Conservation (phyloP, 1,284 basidiomycete species). For the Malassezia sympodialis region DNA sequence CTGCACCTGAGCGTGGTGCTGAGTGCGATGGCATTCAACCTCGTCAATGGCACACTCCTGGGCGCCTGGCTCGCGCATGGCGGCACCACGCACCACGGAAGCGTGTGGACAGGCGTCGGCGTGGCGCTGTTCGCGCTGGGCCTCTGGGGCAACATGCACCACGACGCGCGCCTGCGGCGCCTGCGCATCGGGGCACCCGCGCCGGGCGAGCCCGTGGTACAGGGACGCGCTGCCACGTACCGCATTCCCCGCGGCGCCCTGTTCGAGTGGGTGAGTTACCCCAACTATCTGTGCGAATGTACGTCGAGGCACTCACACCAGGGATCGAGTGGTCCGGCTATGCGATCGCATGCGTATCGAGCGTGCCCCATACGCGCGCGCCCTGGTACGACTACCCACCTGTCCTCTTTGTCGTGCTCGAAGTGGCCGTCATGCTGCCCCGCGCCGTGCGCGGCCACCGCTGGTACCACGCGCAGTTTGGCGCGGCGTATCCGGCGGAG, state of each 20-base stretch:
- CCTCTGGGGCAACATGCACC: constrained; percentile 66
- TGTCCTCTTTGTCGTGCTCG: constrained; percentile 58
- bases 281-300: constrained; percentile 83
- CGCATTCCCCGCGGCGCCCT: constrained; percentile 71
- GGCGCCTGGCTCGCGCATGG: constrained; percentile 54
- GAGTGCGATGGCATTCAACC: constrained; percentile 60
- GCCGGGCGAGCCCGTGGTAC: neutral
- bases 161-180: constrained; percentile 69
- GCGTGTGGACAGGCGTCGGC: neutral
- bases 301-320: constrained; percentile 5
- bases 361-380: constrained; percentile 13
- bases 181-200: constrained; percentile 50
- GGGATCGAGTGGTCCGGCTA: constrained; percentile 46
- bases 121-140: constrained; percentile 51
- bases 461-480: constrained; percentile 68
- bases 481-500: constrained; percentile 57
- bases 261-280: constrained; percentile 72
- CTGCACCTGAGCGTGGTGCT: constrained; percentile 62
- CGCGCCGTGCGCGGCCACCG: constrained; percentile 66
- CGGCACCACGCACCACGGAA: neutral
- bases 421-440: constrained; percentile 65
- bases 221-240: constrained; percentile 53
- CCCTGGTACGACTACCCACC: constrained; percentile 30
- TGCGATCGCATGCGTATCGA: constrained; percentile 22
- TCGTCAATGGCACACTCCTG: constrained; percentile 62